Evolutionary conservation across 2,329 filamentous ascomycete genomes (phyloP), one percentile per base, ranked within the genome.

Genomic region (Xylariaceae sp.): DNA sequence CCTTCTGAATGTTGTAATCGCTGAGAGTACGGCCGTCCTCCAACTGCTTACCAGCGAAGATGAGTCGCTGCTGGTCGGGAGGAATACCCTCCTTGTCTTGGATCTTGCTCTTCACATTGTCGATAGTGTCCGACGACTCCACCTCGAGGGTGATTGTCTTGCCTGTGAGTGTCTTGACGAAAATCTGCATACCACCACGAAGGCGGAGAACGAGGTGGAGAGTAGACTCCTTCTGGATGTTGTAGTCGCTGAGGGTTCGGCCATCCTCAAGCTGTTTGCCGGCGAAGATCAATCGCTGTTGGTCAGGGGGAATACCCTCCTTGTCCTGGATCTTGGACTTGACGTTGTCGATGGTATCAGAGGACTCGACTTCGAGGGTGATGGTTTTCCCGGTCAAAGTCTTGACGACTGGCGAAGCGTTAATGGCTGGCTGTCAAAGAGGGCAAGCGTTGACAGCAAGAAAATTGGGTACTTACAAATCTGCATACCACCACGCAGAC

Each of bases 241-340:
- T 96, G 84, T 96, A 96, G 75, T 96, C 92, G 62, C 84, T 88
- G 0, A 96, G 81, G 34, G 92, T 96, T 56, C 92, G 90, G 64
- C 93, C 92, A 68, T 97, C 93, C 76, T 97, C 93, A 3, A 97
- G 85, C 75, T 97, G 92, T 83, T 97, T 97, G 59, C 92, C 93
- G 50, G 92, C 92, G 68, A 97, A 97, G 75, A 97, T 97, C 67
- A 97, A 77, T 69, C 92, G 93, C 80, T 97, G 92, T 78, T 97
- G 92, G 73, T 97, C 92, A 9, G 92, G 92, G 51, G 92, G 93
- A 58, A 97, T 97, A 30, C 92, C 92, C 77, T 97, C 92, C 85
- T 97, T 97, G 72, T 97, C 92, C 77, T 97, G 92, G 49, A 97
- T 97, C 84, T 97, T 97, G 54, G 83, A 86, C 86, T 97, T 97